Conservation (phyloP, 2,329 filamentous ascomycete genomes). For the Bipolaris gigantea region DNA sequence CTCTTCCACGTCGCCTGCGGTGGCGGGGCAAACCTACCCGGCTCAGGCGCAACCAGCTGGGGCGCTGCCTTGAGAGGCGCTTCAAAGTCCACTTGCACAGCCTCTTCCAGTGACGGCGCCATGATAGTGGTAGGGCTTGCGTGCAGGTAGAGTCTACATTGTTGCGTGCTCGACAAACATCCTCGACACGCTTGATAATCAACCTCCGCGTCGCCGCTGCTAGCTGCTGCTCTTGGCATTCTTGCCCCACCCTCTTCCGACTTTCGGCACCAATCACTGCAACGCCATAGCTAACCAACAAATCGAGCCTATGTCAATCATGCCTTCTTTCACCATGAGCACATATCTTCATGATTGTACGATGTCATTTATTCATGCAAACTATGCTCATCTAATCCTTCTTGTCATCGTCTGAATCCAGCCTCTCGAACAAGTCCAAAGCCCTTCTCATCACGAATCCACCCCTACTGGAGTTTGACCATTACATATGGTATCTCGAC, state of each 20-base stretch:
- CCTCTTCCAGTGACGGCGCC: slow-evolving; percentile 79
- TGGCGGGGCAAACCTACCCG: slow-evolving; percentile 53
- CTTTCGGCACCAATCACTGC: slow-evolving; percentile 19
- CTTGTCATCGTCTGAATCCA: neutral
- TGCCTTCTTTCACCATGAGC: neutral
- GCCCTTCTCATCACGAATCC: neutral
- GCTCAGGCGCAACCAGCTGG: slow-evolving; percentile 88
- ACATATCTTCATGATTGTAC: neutral
- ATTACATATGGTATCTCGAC: slow-evolving; percentile 97
- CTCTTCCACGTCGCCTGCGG: slow-evolving; percentile 45
- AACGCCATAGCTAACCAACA: neutral
- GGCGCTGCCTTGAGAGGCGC: slow-evolving; percentile 78
- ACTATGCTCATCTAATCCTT: slow-evolving; percentile 26
- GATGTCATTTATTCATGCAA: slow-evolving; percentile 20
- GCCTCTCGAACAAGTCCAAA: neutral
- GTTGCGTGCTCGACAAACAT: slow-evolving; percentile 24
- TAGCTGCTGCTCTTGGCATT: slow-evolving; percentile 26
- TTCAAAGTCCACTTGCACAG: slow-evolving; percentile 67
- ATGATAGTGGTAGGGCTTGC: slow-evolving; percentile 51
- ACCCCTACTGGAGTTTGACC: slow-evolving; percentile 66
- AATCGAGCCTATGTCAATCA: neutral
- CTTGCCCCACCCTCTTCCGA: slow-evolving; percentile 31
- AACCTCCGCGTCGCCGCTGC: slow-evolving; percentile 29
- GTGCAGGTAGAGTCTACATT: slow-evolving; percentile 22
- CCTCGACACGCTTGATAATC: slow-evolving; percentile 39